Evolutionary conservation across 2,329 filamentous ascomycete species (phyloP).

Genomic region (Alternaria sp.): DNA sequence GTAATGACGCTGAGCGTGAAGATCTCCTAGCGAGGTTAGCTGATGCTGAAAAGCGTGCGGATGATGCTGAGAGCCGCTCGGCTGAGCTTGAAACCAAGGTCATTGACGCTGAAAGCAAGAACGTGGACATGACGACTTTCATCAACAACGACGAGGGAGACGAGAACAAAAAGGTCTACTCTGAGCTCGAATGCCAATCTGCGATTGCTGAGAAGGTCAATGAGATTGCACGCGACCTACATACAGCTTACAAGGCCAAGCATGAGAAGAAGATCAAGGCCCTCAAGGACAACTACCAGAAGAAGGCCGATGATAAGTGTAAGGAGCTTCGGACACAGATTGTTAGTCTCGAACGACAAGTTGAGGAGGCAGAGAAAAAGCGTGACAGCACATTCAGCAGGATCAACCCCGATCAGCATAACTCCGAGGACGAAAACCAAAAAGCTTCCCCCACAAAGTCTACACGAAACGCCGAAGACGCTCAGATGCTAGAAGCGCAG

Average conservation of each 20-base stretch:
- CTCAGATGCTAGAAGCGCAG: slow-evolving; percentile 66
- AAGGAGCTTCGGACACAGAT: slow-evolving; percentile 78
- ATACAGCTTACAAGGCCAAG: slow-evolving; percentile 94
- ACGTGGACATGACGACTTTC: slow-evolving; percentile 74
- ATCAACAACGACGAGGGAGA: slow-evolving; percentile 49
- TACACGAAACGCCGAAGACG: slow-evolving; percentile 49
- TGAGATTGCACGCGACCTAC: slow-evolving; percentile 76
- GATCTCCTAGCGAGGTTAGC: slow-evolving; percentile 78
- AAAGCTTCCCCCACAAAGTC: slow-evolving; percentile 7
- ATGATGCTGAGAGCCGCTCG: slow-evolving; percentile 78
- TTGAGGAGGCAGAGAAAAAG: slow-evolving; percentile 74
- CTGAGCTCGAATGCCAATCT: slow-evolving; percentile 57
- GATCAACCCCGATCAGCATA: slow-evolving; percentile 45
- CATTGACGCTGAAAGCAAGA: slow-evolving; percentile 68
- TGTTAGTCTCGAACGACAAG: slow-evolving; percentile 74
- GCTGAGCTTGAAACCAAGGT: slow-evolving; percentile 69
- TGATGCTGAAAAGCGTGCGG: slow-evolving; percentile 76
- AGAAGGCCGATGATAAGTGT: slow-evolving; percentile 87
- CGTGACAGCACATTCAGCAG: slow-evolving; percentile 73
- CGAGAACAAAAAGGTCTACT: slow-evolving; percentile 48
- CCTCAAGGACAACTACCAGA: slow-evolving; percentile 82
- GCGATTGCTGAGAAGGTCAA: slow-evolving; percentile 94
- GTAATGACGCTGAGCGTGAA: slow-evolving; percentile 81
- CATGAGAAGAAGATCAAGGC: slow-evolving; percentile 96
- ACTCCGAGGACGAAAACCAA: slow-evolving; percentile 20